phyloP scores from a whole-genome alignment of 768 basidiomycete species.

The Phylloporus rhodoxanthus region DNA sequence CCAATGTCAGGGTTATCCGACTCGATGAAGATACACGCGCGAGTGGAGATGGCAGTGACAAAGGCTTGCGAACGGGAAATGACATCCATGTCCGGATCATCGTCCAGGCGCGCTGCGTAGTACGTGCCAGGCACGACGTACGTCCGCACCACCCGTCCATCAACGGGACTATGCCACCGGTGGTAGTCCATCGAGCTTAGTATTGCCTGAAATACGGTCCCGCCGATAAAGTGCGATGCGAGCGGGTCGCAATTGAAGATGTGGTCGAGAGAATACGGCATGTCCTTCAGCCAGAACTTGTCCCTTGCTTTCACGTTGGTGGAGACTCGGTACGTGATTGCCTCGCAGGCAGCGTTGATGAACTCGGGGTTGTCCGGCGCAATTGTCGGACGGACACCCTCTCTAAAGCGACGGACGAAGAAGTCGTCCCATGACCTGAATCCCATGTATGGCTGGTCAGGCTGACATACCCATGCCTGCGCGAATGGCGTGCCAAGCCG shows the following conservation, averaged over 20 bases:
- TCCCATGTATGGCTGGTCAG: conserved; percentile 38
- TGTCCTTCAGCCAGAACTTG: conserved; percentile 56
- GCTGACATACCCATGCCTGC: conserved; percentile 38
- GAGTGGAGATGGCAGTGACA: conserved; percentile 45
- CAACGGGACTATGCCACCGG: conserved; percentile 58
- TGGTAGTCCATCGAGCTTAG: conserved; percentile 52
- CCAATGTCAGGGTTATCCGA: conserved; percentile 50
- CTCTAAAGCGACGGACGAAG: conserved; percentile 44
- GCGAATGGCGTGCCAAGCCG: conserved; percentile 28
- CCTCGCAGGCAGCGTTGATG: conserved; percentile 52
- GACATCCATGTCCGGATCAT: conserved; percentile 24
- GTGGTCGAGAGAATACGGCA: conserved; percentile 54
- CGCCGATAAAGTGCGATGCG: conserved; percentile 42
- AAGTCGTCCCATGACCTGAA: conserved; percentile 50
- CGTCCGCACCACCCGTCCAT: conserved; percentile 37
- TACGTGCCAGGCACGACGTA: conserved; percentile 48
- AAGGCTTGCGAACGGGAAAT: conserved; percentile 28
- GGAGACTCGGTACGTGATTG: conserved; percentile 39
- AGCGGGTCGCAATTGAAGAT: conserved; percentile 44
- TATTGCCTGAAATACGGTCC: conserved; percentile 53
- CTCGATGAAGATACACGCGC: conserved; percentile 54
- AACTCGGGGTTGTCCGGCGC: conserved; percentile 25
- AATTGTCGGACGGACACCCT: conserved; percentile 37
- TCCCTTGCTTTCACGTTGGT: conserved; percentile 37
- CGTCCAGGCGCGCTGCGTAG: conserved; percentile 36